Base-by-base conservation (phyloP, 129 eudicot species). In the Logfia minima region DNA sequence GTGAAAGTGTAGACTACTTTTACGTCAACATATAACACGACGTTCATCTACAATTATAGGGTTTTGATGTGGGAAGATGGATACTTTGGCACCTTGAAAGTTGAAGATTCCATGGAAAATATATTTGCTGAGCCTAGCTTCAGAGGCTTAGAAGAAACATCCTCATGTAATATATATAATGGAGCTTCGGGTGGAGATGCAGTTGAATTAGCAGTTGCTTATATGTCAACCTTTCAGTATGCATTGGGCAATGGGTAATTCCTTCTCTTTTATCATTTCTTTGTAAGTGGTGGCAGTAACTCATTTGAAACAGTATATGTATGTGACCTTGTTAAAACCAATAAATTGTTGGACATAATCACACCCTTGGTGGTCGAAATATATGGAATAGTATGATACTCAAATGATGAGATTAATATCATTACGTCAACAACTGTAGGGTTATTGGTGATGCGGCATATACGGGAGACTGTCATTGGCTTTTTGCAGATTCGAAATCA, bases 41-140 rank as follows among this genome's bases (percentile, higher is more conserved):
- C 19, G 41, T 18, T 28, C 39, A 24, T 13, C 11, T 77, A 62
- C 64, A 53, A 22, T 64, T 76, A 73, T 78, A 94, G 98, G 89
- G 71, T 84, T 79, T 84, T 91, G 89, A 83, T 66, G 39, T 87
- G 89, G 89, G 98, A 94, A 80, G 98, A 94, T 87, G 93, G 90
- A 64, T 91, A 84, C 70, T 85, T 68, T 86, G 85, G 84, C 75
- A 80, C 53, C 73, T 61, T 65, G 52, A 81, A 82, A 79, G 77
- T 17, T 29, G 74, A 75, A 71, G 81, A 78, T 70, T 75, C 90
- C 66, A 53, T 51, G 59, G 77, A 60, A 61, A 72, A 85, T 68
- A 61, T 69, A 22, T 52, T 67, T 32, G 84, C 80, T 74, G 76
- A 67, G 39, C 31, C 62, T 21, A 76, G 48, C 62, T 66, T 32